A percentile compares a stretch with the other conserved stretches of the same genome.
These are phyloP conservation scores for Trichoderma oligosporum DNA, from an alignment of 2,329 filamentous ascomycete species.

Conservation along the genomic window DNA sequence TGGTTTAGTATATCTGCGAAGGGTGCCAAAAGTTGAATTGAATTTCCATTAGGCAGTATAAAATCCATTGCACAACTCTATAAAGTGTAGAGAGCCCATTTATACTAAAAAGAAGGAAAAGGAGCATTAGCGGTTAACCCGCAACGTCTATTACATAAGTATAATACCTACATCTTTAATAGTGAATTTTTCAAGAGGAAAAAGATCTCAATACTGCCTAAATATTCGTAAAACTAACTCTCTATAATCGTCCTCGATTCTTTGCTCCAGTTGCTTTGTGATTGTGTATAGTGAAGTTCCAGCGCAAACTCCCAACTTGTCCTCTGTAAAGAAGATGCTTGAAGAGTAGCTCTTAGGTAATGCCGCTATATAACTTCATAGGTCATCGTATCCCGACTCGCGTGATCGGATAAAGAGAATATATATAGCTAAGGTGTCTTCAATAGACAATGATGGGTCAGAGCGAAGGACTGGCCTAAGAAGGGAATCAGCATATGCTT, in stretches of 20 bases:
- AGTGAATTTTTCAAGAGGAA: conserved; percentile 32
- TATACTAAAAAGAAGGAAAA: conserved; percentile 30
- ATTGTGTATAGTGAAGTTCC: conserved; percentile 34
- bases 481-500: conserved; percentile 32
- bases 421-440: conserved; percentile 33
- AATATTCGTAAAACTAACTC: conserved; percentile 28
- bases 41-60: conserved; percentile 20
- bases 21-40: conserved; percentile 28
- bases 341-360: conserved; percentile 33
- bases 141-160: conserved; percentile 16
- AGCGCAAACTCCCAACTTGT: conserved; percentile 33
- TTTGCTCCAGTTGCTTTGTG: conserved; percentile 31
- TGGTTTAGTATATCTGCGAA: conserved; percentile 39
- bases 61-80: conserved; percentile 36
- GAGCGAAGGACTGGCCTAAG: conserved; percentile 32
- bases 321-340: conserved; percentile 35
- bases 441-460: conserved; percentile 31
- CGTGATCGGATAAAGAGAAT: conserved; percentile 35
- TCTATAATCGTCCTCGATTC: conserved; percentile 32
- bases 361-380: conserved; percentile 28
- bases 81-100: conserved; percentile 33
- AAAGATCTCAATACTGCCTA: conserved; percentile 31
- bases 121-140: conserved; percentile 2
- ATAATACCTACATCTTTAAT: conserved; percentile 32
- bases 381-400: conserved; percentile 32